A percentile compares a stretch with the other conserved stretches of the same genome.
phyloP scores from a whole-genome alignment of 768 basidiomycete genomes.

The Russula emetica region DNA sequence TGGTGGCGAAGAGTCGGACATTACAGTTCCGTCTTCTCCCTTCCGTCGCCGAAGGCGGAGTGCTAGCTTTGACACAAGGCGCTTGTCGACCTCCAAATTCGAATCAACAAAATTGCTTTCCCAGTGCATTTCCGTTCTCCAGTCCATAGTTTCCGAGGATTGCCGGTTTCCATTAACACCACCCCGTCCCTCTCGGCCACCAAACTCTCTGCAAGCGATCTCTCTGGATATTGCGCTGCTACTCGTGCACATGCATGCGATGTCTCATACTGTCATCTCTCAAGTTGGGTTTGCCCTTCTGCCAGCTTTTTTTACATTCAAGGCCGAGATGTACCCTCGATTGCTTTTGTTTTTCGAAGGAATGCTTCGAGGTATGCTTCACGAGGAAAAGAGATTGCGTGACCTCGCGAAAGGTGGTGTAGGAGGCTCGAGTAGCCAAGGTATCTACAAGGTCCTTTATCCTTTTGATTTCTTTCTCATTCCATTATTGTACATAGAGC shows the following conservation, averaged over 20 bases:
- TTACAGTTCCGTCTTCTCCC: constrained; percentile 33
- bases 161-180: constrained; percentile 59
- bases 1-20: constrained; percentile 6
- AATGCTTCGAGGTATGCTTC: constrained; percentile 52
- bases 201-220: constrained; percentile 69
- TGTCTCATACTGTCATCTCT: constrained; percentile 49
- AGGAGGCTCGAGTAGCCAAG: not conserved
- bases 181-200: constrained; percentile 63
- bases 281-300: constrained; percentile 64
- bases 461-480: not conserved
- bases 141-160: constrained; percentile 66
- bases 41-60: constrained; percentile 46
- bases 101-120: constrained; percentile 52
- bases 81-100: constrained; percentile 43
- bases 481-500: not conserved
- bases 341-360: constrained; percentile 66
- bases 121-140: constrained; percentile 54
- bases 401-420: constrained; percentile 13
- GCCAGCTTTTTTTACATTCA: constrained; percentile 72
- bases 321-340: constrained; percentile 54
- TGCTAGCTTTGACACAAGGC: constrained; percentile 41
- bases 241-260: constrained; percentile 52
- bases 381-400: constrained; percentile 39
- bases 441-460: constrained; percentile 3
- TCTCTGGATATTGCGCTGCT: constrained; percentile 68